A percentile compares a stretch with the other conserved stretches of the same genome.
phyloP scores from a whole-genome alignment of 768 basidiomycete species.

The Termitomyces sp. region DNA sequence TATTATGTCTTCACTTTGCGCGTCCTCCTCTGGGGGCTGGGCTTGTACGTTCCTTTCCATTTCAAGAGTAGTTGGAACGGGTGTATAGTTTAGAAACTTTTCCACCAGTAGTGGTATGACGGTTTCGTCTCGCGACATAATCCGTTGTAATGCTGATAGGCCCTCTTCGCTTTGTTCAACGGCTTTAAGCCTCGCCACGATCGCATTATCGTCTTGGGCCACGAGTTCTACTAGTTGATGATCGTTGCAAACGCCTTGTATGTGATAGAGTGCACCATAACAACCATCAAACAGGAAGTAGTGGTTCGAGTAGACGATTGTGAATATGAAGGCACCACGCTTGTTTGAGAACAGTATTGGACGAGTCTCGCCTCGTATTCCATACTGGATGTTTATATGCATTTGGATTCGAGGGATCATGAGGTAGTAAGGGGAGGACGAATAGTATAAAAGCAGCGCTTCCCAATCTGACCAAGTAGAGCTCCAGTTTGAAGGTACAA shows the following conservation, averaged over 20 bases:
- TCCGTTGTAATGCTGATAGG: slow-evolving; percentile 19
- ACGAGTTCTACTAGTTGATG: slow-evolving; percentile 13
- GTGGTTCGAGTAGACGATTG: slow-evolving; percentile 14
- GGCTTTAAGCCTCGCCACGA: background rate
- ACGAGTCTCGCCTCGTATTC: slow-evolving; percentile 25
- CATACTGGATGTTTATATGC: slow-evolving; percentile 27
- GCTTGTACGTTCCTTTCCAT: slow-evolving; percentile 8
- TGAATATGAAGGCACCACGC: slow-evolving; percentile 18
- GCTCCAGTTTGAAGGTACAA: slow-evolving; percentile 25
- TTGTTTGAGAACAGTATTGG: slow-evolving; percentile 25
- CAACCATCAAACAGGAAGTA: slow-evolving; percentile 17
- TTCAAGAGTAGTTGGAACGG: slow-evolving; percentile 14
- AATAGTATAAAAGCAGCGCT: slow-evolving; percentile 27
- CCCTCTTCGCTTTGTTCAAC: slow-evolving; percentile 24
- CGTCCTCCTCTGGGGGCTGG: background rate
- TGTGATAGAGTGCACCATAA: slow-evolving; percentile 6
- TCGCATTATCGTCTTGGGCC: slow-evolving; percentile 8
- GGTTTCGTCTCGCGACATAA: slow-evolving; percentile 24
- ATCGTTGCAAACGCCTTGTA: slow-evolving; percentile 12
- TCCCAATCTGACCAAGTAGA: slow-evolving; percentile 24
- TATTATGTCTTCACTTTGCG: background rate
- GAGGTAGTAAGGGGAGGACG: slow-evolving; percentile 29
- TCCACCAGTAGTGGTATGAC: slow-evolving; percentile 27
- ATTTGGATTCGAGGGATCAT: slow-evolving; percentile 31
- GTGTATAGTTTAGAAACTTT: slow-evolving; percentile 26